These are phyloP conservation scores for Durusdinium trenchii DNA, from an alignment of 73 alveolate genomes.

Conservation along the genomic window DNA sequence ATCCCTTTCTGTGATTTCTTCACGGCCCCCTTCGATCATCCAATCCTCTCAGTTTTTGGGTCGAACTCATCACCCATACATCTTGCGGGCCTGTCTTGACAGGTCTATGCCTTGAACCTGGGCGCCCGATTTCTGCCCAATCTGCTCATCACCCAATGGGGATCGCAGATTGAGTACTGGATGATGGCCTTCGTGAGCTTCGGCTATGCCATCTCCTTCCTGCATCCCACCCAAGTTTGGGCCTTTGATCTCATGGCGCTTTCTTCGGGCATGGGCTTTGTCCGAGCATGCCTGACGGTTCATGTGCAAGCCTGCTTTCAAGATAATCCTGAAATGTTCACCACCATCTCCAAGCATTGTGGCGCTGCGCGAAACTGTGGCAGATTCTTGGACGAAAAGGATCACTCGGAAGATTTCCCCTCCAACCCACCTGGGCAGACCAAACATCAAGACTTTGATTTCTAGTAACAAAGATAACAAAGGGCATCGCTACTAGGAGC, in stretches of 20 bases:
- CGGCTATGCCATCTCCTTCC: background rate
- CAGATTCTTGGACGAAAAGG: too few relatives aligned
- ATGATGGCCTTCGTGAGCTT: background rate
- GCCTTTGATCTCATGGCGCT: slow-evolving; percentile 9
- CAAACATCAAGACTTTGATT: too few relatives aligned
- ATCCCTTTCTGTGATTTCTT: too few relatives aligned
- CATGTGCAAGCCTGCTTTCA: background rate
- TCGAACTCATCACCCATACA: too few relatives aligned
- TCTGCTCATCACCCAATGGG: background rate
- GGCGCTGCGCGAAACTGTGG: slow-evolving; percentile 24
- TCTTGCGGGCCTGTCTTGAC: too few relatives aligned
- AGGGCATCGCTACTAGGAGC: too few relatives aligned
- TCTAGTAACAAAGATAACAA: too few relatives aligned
- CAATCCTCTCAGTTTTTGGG: too few relatives aligned
- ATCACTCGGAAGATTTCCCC: too few relatives aligned
- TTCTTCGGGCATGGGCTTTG: slow-evolving; percentile 30
- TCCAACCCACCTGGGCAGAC: too few relatives aligned
- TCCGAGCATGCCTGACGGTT: slow-evolving; percentile 21
- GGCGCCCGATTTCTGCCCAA: slow-evolving; percentile 34
- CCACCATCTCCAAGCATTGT: slow-evolving; percentile 3
- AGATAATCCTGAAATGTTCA: background rate
- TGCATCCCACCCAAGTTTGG: background rate
- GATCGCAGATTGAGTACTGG: background rate
- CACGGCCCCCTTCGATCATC: too few relatives aligned
- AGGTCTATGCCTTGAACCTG: slow-evolving; percentile 18